Conservation (phyloP, 306 rosid genomes). For the Rosa persica region DNA sequence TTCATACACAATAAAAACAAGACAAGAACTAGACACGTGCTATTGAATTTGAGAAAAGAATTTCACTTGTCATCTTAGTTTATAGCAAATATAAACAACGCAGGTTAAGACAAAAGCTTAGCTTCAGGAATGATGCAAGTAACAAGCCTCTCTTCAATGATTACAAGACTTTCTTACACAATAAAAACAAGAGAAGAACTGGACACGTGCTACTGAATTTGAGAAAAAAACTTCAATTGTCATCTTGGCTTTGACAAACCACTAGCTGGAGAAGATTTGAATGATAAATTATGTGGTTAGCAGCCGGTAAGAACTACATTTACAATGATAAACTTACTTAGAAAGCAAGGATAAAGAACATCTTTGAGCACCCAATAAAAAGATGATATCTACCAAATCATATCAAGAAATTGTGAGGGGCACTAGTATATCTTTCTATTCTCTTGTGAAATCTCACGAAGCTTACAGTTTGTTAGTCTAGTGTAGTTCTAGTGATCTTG, state of each 20-base stretch:
- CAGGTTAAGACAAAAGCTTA: too few species aligned
- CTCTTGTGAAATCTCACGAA: not conserved
- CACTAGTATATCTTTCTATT: not conserved
- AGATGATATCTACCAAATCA: not conserved
- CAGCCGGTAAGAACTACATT: not conserved
- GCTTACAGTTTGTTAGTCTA: not conserved
- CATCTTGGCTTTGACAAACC: too few species aligned
- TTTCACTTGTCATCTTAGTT: not conserved
- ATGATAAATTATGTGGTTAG: slow-evolving; percentile 8
- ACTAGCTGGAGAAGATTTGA: slow-evolving; percentile 52
- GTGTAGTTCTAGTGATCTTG: not conserved
- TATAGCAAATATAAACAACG: too few species aligned
- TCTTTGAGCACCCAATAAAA: not conserved
- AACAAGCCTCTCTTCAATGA: too few species aligned
- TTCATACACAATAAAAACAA: not conserved
- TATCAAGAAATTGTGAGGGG: not conserved
- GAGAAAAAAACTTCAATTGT: too few species aligned
- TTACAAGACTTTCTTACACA: slow-evolving; percentile 2
- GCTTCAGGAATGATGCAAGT: too few species aligned
- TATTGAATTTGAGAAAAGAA: too few species aligned
- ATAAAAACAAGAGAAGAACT: too few species aligned
- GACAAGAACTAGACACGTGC: not conserved
- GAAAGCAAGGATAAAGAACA: not conserved
- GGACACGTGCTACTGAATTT: too few species aligned
- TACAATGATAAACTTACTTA: not conserved